Evolutionary conservation across 306 rosid genomes (phyloP), one percentile per base, ranked within the genome.

Genomic region (Malus orientalis): DNA sequence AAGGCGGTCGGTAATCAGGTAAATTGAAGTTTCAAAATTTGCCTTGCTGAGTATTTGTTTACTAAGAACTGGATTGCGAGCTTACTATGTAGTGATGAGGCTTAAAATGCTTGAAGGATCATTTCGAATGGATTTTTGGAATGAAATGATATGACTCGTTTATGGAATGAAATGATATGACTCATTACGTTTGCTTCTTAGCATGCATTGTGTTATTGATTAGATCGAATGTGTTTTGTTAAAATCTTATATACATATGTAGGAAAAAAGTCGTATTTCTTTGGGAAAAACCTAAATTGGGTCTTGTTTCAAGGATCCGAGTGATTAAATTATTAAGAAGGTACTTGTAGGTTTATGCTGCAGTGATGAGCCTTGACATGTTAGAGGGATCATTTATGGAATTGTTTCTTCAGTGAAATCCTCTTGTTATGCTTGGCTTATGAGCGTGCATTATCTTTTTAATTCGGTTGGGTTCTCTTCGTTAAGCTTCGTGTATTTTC

Each of bases 1-100:
- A 88, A 89, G 51, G 96, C 97, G 3, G 91, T 96, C 11, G 36
- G 62, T 5, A 88, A 92, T 75, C 99, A 96, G 99, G 99, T 96
- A 77, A 53, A 45, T 10, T 11, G 6, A 11, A 12, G 47, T 75
- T 27, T 8, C 19, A 3, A 20, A 11, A 18, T 49, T 36, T 18
- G 1, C 8, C n/a, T 1, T 66, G 55, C 2, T 18, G 8, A 2
- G 12, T 32, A 27, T 2, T 58, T 40, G 12, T 69, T 67, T 67
- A 5, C 61, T 49, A 25, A 27, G 74, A 49, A 19, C 12, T 57
- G 59, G 53, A 11, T 33, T 71, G 55, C 15, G 4, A 59, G 2
- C 29, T 45, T 78, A 29, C 51, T 54, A 42, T 7, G 92, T 85
- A 2, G 80, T 86, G 91, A 82, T 86, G 89, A 86, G 69, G 76